Percentiles rank a stretch among this genome's conserved stretches.
Conservation (phyloP, 345 rosid species). For the Populus alba region DNA sequence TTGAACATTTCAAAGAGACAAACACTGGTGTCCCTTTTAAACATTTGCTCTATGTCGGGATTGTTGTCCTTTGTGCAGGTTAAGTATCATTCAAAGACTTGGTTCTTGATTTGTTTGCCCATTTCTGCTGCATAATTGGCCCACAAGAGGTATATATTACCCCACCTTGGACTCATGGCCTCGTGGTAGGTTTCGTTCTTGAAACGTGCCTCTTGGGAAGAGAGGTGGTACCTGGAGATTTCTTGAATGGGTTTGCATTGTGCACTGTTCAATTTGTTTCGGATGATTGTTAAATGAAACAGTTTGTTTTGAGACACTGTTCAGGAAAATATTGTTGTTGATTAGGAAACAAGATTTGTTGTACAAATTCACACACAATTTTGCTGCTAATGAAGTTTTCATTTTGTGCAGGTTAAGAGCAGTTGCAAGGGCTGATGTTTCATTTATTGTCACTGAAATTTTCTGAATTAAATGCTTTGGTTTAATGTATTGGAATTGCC, state of each 20-base stretch:
- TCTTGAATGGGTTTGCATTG: background rate
- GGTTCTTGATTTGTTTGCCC: too few relatives aligned
- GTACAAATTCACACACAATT: background rate
- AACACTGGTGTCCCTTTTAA: conserved; percentile 25
- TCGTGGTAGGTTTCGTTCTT: background rate
- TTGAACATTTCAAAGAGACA: conserved; percentile 21
- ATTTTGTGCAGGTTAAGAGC: conserved; percentile 20
- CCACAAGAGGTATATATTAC: background rate
- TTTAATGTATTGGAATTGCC: background rate
- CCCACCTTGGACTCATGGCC: background rate
- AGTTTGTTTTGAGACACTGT: background rate
- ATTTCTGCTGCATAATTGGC: background rate
- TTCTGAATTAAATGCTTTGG: background rate
- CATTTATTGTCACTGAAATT: background rate
- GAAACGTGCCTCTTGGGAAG: background rate
- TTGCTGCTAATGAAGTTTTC: background rate
- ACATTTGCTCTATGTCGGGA: conserved; percentile 21
- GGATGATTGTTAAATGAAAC: background rate
- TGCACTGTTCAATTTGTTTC: background rate
- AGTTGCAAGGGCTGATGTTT: too few relatives aligned
- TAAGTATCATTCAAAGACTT: background rate
- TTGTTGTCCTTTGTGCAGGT: conserved; percentile 35
- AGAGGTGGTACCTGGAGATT: background rate
- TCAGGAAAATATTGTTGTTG: background rate
- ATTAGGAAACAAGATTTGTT: background rate